Evolutionary conservation across 2,329 filamentous ascomycete genomes (phyloP).

Genomic region (Xylariaceae sp.): DNA sequence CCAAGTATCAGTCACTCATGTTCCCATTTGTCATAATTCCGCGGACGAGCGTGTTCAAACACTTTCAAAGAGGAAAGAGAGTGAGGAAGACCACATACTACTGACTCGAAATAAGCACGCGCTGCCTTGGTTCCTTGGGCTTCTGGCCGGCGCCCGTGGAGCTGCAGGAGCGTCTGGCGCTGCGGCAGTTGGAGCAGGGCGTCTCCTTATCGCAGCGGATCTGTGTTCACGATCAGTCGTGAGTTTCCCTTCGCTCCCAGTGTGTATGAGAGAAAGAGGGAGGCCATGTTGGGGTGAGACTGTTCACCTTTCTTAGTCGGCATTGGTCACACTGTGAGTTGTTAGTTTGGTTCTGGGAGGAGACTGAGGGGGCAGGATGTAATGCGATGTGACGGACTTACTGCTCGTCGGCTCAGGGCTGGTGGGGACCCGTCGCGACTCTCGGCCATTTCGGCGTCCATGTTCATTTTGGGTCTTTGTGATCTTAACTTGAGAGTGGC

Average conservation of each 20-base stretch:
- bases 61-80: too few relatives aligned
- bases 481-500: too few relatives aligned
- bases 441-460: slow-evolving; percentile 33
- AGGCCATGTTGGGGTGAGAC: background rate
- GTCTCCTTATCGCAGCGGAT: slow-evolving; percentile 55
- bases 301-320: slow-evolving; percentile 34
- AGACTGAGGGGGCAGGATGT: too few relatives aligned
- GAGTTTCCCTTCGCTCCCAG: background rate
- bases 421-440: slow-evolving; percentile 33
- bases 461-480: background rate
- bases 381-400: slow-evolving; percentile 26
- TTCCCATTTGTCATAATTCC: too few relatives aligned
- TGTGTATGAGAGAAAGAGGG: background rate
- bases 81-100: slow-evolving; percentile 41
- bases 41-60: too few relatives aligned
- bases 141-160: slow-evolving; percentile 51
- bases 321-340: slow-evolving; percentile 37
- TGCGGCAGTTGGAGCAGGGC: slow-evolving; percentile 54
- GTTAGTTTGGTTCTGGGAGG: too few relatives aligned
- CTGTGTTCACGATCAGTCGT: slow-evolving; percentile 31
- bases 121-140: slow-evolving; percentile 49
- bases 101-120: slow-evolving; percentile 56
- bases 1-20: too few relatives aligned
- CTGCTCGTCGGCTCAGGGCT: slow-evolving; percentile 37
- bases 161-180: slow-evolving; percentile 48